Evolutionary conservation across 2,329 filamentous ascomycete species (phyloP).

Genomic region (Aspergillus neoniger): DNA sequence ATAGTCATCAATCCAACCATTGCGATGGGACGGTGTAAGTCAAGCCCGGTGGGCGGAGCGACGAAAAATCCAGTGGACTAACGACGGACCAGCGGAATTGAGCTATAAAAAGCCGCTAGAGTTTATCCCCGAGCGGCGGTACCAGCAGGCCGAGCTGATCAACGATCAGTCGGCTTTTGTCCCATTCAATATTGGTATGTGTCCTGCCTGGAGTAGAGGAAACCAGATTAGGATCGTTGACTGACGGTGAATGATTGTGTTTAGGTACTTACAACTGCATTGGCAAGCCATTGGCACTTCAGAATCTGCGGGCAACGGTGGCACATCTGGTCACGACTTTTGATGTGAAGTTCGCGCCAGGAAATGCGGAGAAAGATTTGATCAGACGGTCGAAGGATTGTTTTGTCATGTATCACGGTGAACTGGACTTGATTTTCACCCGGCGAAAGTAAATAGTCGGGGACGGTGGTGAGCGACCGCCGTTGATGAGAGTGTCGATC

Average conservation of each 20-base stretch:
- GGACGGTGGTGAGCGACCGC: background rate
- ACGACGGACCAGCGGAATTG: slow-evolving; percentile 23
- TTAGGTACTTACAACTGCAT: slow-evolving; percentile 39
- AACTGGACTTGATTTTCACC: slow-evolving; percentile 22
- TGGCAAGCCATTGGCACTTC: slow-evolving; percentile 39
- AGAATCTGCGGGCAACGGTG: slow-evolving; percentile 39
- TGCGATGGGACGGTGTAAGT: slow-evolving; percentile 28
- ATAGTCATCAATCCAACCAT: slow-evolving; percentile 28
- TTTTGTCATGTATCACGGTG: slow-evolving; percentile 34
- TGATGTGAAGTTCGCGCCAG: slow-evolving; percentile 40
- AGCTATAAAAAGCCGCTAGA: slow-evolving; percentile 29
- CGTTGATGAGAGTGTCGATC: background rate
- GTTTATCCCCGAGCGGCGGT: slow-evolving; percentile 39
- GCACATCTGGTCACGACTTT: slow-evolving; percentile 37
- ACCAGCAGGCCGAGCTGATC: slow-evolving; percentile 34
- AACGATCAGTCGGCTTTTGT: slow-evolving; percentile 37
- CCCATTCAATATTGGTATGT: slow-evolving; percentile 37
- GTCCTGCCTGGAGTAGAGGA: no score
- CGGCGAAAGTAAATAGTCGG: slow-evolving; percentile 2
- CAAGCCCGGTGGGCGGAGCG: background rate
- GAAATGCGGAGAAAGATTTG: slow-evolving; percentile 37
- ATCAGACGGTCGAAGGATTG: slow-evolving; percentile 38
- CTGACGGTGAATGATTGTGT: background rate
- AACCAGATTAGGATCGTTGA: no score
- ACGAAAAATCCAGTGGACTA: background rate